Conservation (phyloP, 371 early-diverging fungal species). For the Mucor piriformis region DNA sequence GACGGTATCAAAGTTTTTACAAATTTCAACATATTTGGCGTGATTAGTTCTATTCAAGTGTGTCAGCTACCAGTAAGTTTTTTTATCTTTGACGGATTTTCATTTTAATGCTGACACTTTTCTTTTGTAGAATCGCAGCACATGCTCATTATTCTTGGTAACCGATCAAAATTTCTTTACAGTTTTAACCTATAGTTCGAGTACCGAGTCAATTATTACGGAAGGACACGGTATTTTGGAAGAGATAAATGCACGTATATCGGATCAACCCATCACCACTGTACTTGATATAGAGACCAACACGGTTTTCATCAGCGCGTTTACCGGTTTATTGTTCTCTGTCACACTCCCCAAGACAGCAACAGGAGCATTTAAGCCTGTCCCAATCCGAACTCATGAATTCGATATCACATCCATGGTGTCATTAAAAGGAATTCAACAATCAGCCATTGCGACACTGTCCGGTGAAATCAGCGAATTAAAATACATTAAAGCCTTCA, state of each 20-base stretch:
- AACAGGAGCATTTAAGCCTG: neutral
- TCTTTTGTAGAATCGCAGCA: conserved; percentile 10
- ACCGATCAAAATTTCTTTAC: conserved; percentile 18
- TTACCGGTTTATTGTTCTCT: conserved; percentile 16
- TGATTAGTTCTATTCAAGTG: conserved; percentile 54
- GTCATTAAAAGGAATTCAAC: conserved; percentile 5
- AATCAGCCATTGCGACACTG: conserved; percentile 9
- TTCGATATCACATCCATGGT: conserved; percentile 23
- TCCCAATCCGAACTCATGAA: conserved; percentile 10
- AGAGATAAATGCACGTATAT: neutral
- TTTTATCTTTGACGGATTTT: neutral
- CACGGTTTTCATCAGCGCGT: conserved; percentile 15
- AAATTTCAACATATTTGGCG: conserved; percentile 66
- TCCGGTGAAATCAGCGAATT: conserved; percentile 26
- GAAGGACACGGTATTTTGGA: conserved; percentile 16
- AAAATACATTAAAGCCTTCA: conserved; percentile 19
- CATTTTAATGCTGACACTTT: neutral
- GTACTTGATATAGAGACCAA: conserved; percentile 4
- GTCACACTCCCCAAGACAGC: conserved; percentile 6
- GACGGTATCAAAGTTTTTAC: conserved; percentile 53
- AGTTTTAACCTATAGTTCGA: conserved; percentile 2
- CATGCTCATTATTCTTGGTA: conserved; percentile 25
- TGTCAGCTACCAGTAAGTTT: conserved; percentile 50
- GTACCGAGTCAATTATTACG: neutral
- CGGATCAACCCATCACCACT: conserved; percentile 5